Evolutionary conservation across 306 rosid genomes (phyloP), one percentile per base, ranked within the genome.

Genomic region (Aeschynomene evenia): DNA sequence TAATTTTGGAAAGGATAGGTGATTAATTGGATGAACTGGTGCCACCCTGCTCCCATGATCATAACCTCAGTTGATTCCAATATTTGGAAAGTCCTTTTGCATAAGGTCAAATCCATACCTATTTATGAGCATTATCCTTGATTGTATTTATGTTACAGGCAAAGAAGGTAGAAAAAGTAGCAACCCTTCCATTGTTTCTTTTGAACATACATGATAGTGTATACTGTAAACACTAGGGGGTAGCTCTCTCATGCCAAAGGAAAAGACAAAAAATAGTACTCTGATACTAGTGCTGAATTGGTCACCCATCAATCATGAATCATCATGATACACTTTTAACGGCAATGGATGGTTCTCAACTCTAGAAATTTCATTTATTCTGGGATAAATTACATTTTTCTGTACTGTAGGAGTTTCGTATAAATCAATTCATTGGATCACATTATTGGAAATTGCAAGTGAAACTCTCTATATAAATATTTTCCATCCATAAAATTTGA

Each of bases 291-390:
- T 43, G 50, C n/a, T 62, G 61, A 5, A 71, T 74, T 68, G 68
- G 68, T 50, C 64, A 36, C 23, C 37, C 57, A 19, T 51, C 69
- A 61, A 63, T 59, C 68, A 76, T 65, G 71, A 37, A 15, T 15
- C 49, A 15, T 15, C 49, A 57, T 59, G 59, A 55, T 18, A 56
- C 51, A 51, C 76, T 54, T 66, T 72, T 54, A 55, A 63, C 77
- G 59, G 77, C 82, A 68, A 62, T 73, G 39, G 65, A 68, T 72
- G 77, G 77, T 72, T 56, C 40, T 76, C 14, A 66, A 62, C 18
- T 42, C 57, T 63, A 59, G 22, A 60, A 51, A n/a, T n/a, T n/a
- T n/a, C n/a, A n/a, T n/a, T n/a, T n/a, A n/a, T n/a, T n/a, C n/a
- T n/a, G n/a, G n/a, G n/a, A n/a, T n/a, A n/a, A n/a, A n/a, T n/a